phyloP scores from a whole-genome alignment of 2,329 filamentous ascomycete genomes.

The Myriosclerotinia duriaeana region DNA sequence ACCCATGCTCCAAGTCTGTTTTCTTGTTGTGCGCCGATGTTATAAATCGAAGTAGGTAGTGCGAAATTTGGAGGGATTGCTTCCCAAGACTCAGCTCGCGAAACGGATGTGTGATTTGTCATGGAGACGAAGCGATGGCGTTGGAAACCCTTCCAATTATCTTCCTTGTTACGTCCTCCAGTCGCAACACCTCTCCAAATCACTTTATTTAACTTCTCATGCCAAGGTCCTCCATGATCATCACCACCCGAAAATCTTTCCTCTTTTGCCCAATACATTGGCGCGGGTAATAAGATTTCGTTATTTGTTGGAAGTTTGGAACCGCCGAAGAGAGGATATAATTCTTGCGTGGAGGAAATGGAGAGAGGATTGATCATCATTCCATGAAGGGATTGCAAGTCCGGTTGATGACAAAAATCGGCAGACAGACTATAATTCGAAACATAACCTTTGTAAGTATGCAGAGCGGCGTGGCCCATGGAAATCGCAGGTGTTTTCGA shows the following conservation, averaged over 20 bases:
- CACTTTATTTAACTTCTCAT: conserved; percentile 53
- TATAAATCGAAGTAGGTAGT: conserved; percentile 50
- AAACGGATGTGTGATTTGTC: conserved; percentile 50
- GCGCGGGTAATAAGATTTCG: conserved; percentile 63
- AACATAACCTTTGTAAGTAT: conserved; percentile 42
- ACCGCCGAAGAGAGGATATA: conserved; percentile 61
- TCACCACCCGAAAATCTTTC: conserved; percentile 59
- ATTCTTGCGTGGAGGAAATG: conserved; percentile 52
- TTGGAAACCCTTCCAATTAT: conserved; percentile 57
- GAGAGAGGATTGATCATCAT: conserved; percentile 55
- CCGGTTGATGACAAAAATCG: conserved; percentile 49
- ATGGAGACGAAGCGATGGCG: conserved; percentile 57
- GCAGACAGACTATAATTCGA: conserved; percentile 48
- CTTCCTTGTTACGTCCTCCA: conserved; percentile 51
- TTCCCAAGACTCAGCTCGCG: conserved; percentile 37
- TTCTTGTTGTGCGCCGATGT: conserved; percentile 45
- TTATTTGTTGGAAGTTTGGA: conserved; percentile 63
- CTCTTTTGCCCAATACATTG: conserved; percentile 62
- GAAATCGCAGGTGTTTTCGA: conserved; percentile 50
- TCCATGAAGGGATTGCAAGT: conserved; percentile 57
- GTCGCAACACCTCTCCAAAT: conserved; percentile 67
- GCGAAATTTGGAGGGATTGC: conserved; percentile 52
- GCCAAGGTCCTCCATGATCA: conserved; percentile 57
- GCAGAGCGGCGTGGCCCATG: conserved; percentile 47
- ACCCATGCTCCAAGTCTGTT: conserved; percentile 46